phyloP scores from a whole-genome alignment of 169 alveolate species.

The Miamiensis avidus region DNA sequence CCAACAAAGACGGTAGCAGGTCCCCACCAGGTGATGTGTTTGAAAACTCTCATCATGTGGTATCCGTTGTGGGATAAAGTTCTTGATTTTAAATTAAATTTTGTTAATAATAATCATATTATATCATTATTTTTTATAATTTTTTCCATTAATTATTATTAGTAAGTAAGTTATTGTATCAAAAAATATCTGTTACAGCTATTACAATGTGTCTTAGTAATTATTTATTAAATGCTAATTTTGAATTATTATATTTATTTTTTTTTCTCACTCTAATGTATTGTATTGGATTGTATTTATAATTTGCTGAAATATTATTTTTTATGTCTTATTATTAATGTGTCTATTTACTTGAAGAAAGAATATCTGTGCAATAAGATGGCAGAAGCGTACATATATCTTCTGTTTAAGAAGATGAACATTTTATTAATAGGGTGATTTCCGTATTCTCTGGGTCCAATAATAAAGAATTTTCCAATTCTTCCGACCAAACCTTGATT shows the following conservation, averaged over 20 bases:
- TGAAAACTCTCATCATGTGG: conserved; percentile 49
- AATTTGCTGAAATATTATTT: neutral
- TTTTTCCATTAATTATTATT: too few relatives aligned
- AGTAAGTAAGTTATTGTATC: too few relatives aligned
- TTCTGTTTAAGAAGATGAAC: conserved; percentile 45
- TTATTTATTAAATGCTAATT: too few relatives aligned
- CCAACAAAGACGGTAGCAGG: conserved; percentile 45
- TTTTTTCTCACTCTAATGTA: too few relatives aligned
- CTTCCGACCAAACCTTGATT: conserved; percentile 32
- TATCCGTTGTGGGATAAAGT: conserved; percentile 42
- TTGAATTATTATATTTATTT: too few relatives aligned
- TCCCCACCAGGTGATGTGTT: conserved; percentile 23
- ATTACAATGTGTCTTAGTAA: too few relatives aligned
- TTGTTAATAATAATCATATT: too few relatives aligned
- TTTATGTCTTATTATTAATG: neutral
- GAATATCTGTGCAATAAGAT: conserved; percentile 45
- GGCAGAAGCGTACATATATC: conserved; percentile 28
- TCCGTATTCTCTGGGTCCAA: conserved; percentile 57
- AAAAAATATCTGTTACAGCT: too few relatives aligned
- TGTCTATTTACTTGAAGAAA: conserved; percentile 24
- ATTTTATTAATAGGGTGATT: conserved; percentile 40
- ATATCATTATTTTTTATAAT: too few relatives aligned
- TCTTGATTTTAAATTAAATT: conserved; percentile 14
- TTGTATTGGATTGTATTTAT: too few relatives aligned
- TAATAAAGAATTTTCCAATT: conserved; percentile 43